Evolutionary conservation across 768 basidiomycete species (phyloP), one percentile per base, ranked within the genome.

Genomic region (Hygrocybe coccinea): DNA sequence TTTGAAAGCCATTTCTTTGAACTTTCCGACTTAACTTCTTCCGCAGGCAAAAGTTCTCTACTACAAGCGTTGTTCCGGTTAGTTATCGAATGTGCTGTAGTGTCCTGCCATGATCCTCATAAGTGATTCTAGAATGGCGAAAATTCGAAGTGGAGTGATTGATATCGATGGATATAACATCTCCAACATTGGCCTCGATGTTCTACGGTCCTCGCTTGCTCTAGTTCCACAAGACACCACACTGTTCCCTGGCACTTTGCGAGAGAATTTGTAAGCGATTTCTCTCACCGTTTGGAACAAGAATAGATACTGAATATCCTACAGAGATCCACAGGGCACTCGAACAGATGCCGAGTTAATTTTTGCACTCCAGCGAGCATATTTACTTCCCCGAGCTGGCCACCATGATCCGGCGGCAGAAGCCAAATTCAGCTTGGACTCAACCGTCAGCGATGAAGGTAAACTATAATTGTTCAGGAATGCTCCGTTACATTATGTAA

Each of bases 151-250:
- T 0, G 89, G 90, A 0, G 65, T 64, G 19, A 83, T 91, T 54
- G 68, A 73, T 37, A 80, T 86, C 45, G 84, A 86, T 59, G 80
- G 79, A 2, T 64, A 67, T 25, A 76, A 87, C 60, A 82, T 80
- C 57, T 67, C 66, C 19, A 64, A 71, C 12, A 71, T 88, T 22
- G 84, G 83, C 0, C 71, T 89, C 7, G 77, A 81, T 55, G 74
- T 64, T 14, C 71, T 86, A 1, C 75, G 85, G 4, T 67, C 69
- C 21, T 72, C 78, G 15, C 66, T 89, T 2, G 81, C 85, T 3
- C 76, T 89, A 38, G 86, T 90, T 11, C 88, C 87, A 1, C 88
- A 87, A 67, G 82, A 85, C 44, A 74, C 71, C 15, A 75, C 78
- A 15, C 64, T 84, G n/a, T 85, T 83, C 65, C 59, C 76, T 12